Percentiles rank a stretch among this genome's conserved stretches.
Evolutionary conservation across 1,284 basidiomycete species (phyloP).

Genomic region (Exobasidium rhododendri): DNA sequence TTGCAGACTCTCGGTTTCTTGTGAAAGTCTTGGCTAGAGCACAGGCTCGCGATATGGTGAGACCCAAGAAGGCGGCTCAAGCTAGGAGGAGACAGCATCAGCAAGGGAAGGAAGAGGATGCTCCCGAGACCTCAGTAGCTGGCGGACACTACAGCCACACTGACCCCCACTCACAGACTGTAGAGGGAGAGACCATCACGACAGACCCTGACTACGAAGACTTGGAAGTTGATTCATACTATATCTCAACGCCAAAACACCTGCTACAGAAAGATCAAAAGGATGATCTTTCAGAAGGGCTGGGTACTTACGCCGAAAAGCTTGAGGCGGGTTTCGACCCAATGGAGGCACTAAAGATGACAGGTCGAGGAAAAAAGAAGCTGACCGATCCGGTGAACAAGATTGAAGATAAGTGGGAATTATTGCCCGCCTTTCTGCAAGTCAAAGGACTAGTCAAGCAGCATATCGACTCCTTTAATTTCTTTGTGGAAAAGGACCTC

Average conservation of each 20-base stretch:
- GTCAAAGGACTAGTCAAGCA: slow-evolving; percentile 67
- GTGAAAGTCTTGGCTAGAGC: too few relatives aligned
- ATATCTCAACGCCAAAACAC: not conserved
- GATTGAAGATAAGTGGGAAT: slow-evolving; percentile 57
- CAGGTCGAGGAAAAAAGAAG: slow-evolving; percentile 44
- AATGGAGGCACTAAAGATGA: slow-evolving; percentile 10
- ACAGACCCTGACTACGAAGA: slow-evolving; percentile 1
- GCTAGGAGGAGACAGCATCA: slow-evolving; percentile 7
- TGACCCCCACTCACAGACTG: not conserved
- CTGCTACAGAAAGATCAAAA: not conserved
- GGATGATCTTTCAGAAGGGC: not conserved
- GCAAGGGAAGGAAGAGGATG: not conserved
- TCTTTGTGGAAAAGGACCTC: slow-evolving; percentile 80
- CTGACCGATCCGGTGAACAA: slow-evolving; percentile 59
- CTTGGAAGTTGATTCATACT: not conserved
- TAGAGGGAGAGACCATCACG: not conserved
- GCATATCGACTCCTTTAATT: slow-evolving; percentile 99
- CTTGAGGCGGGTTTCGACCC: not conserved
- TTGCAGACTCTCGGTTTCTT: too few relatives aligned
- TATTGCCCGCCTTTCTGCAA: slow-evolving; percentile 52
- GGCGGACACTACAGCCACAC: not conserved
- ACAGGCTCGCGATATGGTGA: not conserved
- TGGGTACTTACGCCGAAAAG: not conserved
- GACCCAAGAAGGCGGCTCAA: not conserved
- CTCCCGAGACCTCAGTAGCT: not conserved